Base-by-base conservation (phyloP, 106 monocot genomes). In the Dendrobium chrysotoxum region DNA sequence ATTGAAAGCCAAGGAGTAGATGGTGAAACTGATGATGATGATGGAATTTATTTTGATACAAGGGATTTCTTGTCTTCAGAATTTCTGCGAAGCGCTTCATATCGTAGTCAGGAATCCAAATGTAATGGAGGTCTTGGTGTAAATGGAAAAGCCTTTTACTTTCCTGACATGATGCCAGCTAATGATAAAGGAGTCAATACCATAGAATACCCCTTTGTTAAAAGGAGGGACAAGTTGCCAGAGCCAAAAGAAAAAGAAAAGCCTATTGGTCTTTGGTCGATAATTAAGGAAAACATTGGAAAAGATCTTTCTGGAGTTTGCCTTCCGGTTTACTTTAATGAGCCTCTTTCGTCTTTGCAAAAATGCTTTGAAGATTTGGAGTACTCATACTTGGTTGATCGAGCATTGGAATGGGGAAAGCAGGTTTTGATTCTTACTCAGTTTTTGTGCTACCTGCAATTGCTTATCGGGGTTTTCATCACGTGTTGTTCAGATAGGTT, bases 351-450 rank as follows among this genome's bases (percentile, higher is more conserved):
- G 78, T 93, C 93, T 61, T 82, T 96, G 80, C 96, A 96, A 79
- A 96, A 96, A 78, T 96, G 96, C 64, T 96, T 96, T 86, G 96
- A 96, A 88, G 96, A 96, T 87, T 80, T 96, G 64, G 96, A 96
- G 55, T 89, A 96, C 79, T 96, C 96, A 0, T 85, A 90, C 79
- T 88, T 96, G 81, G 92, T 96, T 76, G 96, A 96, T 85, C 87
- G 80, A 42, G 96, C 96, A 71, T 74, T 86, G 50, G 88, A 93
- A 74, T 96, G 96, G 93, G 93, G 93, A 55, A 93, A 93, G 81
- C 93, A 96, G 96, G 96, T 96, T 26, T 53, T 26, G 40, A 67
- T 80, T 31, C 41, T 26, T 76, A 40, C 20, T 28, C 25, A 47
- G 3, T 47, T 25, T 40, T 5, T 76, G 12, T 47, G 9, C 28